Evolutionary conservation across 2,329 filamentous ascomycete genomes (phyloP).

Genomic region (Coniochaeta prunicola): DNA sequence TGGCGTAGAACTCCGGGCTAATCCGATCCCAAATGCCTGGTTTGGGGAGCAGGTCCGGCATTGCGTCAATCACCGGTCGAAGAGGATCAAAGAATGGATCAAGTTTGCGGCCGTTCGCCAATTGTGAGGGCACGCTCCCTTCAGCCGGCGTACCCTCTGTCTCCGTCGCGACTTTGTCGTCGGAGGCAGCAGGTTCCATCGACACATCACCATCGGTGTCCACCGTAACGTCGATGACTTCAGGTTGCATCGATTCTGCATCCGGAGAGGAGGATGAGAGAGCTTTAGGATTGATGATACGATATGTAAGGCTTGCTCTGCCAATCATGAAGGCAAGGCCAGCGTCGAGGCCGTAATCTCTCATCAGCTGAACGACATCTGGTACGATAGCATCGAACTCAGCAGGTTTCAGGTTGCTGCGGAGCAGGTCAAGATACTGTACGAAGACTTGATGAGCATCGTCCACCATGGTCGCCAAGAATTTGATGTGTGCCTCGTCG

Average conservation of each 20-base stretch:
- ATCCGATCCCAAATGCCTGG: constrained; percentile 61
- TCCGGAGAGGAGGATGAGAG: background rate
- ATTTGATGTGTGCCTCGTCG: constrained; percentile 75
- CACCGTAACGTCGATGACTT: constrained; percentile 3
- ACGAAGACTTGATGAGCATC: constrained; percentile 79
- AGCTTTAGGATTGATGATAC: constrained; percentile 11
- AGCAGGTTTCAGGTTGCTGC: constrained; percentile 65
- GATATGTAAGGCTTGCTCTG: constrained; percentile 63
- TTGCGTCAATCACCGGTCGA: constrained; percentile 63
- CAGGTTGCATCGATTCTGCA: constrained; percentile 9
- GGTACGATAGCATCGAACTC: constrained; percentile 78
- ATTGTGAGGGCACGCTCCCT: constrained; percentile 4
- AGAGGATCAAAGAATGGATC: constrained; percentile 62
- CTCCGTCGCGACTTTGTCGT: constrained; percentile 24
- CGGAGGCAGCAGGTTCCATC: constrained; percentile 29
- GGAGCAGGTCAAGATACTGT: constrained; percentile 85
- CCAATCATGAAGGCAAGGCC: constrained; percentile 80
- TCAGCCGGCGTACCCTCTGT: constrained; percentile 11
- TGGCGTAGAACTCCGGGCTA: constrained; percentile 74
- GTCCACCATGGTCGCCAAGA: constrained; percentile 80
- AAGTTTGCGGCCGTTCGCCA: constrained; percentile 26
- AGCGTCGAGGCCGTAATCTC: constrained; percentile 71
- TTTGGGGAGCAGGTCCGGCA: constrained; percentile 51
- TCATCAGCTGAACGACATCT: constrained; percentile 64
- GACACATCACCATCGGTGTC: constrained; percentile 53